phyloP scores from a whole-genome alignment of 2,329 filamentous ascomycete species.

The Fusarium papillatum region DNA sequence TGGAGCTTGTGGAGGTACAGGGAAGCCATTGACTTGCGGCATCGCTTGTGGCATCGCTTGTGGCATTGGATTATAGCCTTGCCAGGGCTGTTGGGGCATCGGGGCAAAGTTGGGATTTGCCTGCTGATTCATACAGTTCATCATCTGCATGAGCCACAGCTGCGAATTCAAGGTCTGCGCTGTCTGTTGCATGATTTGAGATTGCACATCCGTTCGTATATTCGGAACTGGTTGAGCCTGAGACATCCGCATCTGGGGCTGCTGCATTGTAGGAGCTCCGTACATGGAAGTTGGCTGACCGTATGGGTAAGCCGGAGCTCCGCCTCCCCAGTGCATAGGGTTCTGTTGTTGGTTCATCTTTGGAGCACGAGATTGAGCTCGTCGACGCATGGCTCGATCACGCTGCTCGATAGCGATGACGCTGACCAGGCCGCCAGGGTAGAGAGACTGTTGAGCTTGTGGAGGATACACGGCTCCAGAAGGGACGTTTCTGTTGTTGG shows the following conservation, averaged over 20 bases:
- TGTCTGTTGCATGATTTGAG: background rate
- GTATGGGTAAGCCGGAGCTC: background rate
- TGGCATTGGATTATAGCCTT: background rate
- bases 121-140: conserved; percentile 18
- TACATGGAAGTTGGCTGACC: conserved; percentile 18
- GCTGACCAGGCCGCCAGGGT: conserved; percentile 24
- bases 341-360: background rate
- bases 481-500: background rate
- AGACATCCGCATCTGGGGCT: background rate
- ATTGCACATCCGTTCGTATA: background rate
- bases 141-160: conserved; percentile 14
- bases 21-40: background rate
- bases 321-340: background rate
- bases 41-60: background rate
- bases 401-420: conserved; percentile 32
- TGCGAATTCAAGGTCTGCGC: conserved; percentile 22
- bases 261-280: conserved; percentile 12
- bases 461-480: background rate
- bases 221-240: background rate
- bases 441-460: conserved; percentile 18
- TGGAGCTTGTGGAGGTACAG: background rate
- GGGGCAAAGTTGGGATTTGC: background rate
- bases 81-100: conserved; percentile 1
- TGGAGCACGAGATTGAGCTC: conserved; percentile 9
- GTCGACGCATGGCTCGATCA: conserved; percentile 29